Evolutionary conservation across 2,329 filamentous ascomycete genomes (phyloP).

Genomic region (Neoscytalidium dimidiatum): DNA sequence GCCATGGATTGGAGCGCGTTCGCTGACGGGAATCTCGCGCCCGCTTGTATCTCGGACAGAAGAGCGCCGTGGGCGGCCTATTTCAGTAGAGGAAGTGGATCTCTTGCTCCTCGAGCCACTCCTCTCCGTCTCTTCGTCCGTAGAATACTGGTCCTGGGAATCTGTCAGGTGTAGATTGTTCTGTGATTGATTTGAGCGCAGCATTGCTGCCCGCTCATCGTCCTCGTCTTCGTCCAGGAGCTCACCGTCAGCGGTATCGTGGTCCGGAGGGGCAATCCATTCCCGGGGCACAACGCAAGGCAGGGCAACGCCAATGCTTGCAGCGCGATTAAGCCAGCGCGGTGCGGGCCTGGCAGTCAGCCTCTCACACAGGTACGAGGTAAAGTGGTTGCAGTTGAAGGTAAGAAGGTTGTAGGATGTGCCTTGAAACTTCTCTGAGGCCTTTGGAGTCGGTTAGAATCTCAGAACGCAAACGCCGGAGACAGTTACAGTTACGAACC

Average conservation of each 20-base stretch:
- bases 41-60: conserved; percentile 41
- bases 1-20: conserved; percentile 41
- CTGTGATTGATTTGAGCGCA: conserved; percentile 44
- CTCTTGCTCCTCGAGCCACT: background rate
- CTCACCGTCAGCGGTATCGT: conserved; percentile 70
- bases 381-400: conserved; percentile 89
- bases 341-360: conserved; percentile 72
- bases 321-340: conserved; percentile 78
- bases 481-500: conserved; percentile 25
- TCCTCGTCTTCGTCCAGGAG: conserved; percentile 60
- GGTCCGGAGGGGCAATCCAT: conserved; percentile 79
- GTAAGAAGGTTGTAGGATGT: conserved; percentile 79
- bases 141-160: conserved; percentile 32
- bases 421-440: conserved; percentile 73
- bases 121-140: conserved; percentile 26
- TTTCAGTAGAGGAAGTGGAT: background rate
- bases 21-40: conserved; percentile 45
- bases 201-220: conserved; percentile 62
- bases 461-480: background rate
- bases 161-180: conserved; percentile 21
- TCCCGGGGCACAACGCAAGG: conserved; percentile 81
- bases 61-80: conserved; percentile 7
- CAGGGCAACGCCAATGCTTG: conserved; percentile 77
- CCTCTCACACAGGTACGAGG: conserved; percentile 70
- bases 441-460: conserved; percentile 41